phyloP scores from a whole-genome alignment of 129 eudicot genomes.

The Oenanthe sinensis region DNA sequence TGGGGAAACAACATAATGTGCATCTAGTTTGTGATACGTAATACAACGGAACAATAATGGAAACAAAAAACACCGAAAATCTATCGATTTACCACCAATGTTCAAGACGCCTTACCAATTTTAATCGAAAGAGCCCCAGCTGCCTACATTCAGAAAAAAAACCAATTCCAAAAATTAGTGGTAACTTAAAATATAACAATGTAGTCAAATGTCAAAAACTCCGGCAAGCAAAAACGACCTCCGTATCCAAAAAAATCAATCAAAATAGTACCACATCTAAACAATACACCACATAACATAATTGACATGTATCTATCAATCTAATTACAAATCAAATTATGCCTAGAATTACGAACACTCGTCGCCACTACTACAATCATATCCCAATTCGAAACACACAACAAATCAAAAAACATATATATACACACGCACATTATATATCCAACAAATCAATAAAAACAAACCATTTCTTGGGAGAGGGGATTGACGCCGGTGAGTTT shows the following conservation, averaged over 20 bases:
- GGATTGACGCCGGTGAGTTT: constrained; percentile 94
- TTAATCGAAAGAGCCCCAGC: constrained; percentile 86
- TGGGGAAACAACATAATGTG: not conserved
- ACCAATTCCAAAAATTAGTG: not conserved
- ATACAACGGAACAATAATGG: not conserved
- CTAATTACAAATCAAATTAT: not conserved
- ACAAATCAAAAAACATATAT: not conserved
- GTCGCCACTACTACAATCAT: not conserved
- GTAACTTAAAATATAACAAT: too few species aligned
- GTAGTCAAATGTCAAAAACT: not conserved
- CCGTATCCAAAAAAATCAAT: not conserved
- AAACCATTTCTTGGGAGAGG: constrained; percentile 91
- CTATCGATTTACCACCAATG: not conserved
- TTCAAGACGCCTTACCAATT: constrained; percentile 50
- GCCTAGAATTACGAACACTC: not conserved
- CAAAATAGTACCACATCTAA: too few species aligned
- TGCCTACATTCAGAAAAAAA: constrained; percentile 57
- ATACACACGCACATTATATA: too few species aligned
- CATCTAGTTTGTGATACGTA: not conserved
- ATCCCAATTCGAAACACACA: not conserved
- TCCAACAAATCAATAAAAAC: not conserved
- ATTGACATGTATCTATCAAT: too few species aligned
- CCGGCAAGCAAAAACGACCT: not conserved
- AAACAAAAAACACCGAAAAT: not conserved
- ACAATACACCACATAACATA: too few species aligned